These are phyloP conservation scores for Blastobotrys attinorum DNA, from an alignment of 805 yeast species.

Conservation along the genomic window DNA sequence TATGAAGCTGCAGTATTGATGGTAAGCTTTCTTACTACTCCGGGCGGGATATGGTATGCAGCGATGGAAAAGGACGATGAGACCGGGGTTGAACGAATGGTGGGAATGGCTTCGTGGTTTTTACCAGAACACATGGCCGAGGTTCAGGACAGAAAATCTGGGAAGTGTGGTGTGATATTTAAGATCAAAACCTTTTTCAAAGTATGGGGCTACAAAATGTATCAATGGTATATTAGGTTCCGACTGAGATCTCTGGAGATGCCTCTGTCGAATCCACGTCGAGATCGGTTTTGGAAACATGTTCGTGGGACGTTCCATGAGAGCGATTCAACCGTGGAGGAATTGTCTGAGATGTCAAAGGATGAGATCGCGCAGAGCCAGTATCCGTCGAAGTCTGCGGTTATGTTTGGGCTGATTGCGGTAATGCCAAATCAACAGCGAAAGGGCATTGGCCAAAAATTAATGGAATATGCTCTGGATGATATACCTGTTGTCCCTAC, in stretches of 20 bases:
- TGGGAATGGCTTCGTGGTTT: background rate
- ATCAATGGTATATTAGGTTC: background rate
- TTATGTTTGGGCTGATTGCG: background rate
- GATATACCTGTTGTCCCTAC: too few species aligned
- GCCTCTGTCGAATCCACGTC: background rate
- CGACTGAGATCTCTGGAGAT: background rate
- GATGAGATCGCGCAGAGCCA: background rate
- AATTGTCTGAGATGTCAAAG: background rate
- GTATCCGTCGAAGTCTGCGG: background rate
- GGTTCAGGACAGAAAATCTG: background rate
- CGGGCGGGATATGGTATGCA: background rate
- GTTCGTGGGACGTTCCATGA: background rate
- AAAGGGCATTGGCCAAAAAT: background rate
- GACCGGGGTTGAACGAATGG: background rate
- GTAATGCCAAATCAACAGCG: background rate
- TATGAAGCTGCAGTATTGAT: background rate
- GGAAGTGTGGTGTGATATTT: background rate
- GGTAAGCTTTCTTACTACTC: background rate
- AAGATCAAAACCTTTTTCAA: too few species aligned
- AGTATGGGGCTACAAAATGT: background rate
- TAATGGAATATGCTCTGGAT: background rate
- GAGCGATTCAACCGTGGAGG: background rate
- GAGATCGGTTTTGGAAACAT: background rate
- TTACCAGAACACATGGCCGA: background rate
- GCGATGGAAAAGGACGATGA: background rate